phyloP scores from a whole-genome alignment of 345 rosid species.

The Eucalyptus cladocalyx region DNA sequence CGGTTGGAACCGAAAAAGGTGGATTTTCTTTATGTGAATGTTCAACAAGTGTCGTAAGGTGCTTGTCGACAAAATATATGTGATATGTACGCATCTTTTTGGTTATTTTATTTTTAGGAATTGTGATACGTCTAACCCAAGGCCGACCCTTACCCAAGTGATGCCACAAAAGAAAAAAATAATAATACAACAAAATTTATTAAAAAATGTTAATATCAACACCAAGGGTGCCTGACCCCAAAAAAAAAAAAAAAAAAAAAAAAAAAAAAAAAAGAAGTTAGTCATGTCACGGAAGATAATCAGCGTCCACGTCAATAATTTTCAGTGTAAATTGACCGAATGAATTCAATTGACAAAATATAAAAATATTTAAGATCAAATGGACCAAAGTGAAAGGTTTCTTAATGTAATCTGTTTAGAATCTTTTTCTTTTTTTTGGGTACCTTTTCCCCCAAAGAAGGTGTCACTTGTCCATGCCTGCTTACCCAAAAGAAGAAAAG shows the following conservation, averaged over 20 bases:
- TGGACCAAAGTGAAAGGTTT: not conserved
- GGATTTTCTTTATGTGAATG: not conserved
- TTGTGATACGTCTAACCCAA: not conserved
- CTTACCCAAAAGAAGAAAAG: not conserved
- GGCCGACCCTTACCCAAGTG: not conserved
- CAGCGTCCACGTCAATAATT: rapidly evolving
- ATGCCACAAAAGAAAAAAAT: not conserved
- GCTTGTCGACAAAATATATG: not conserved
- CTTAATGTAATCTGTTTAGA: too few species aligned
- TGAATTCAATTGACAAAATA: too few species aligned
- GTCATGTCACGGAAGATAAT: too few species aligned
- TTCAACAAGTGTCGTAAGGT: not conserved
- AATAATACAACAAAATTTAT: too few species aligned
- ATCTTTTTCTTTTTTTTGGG: too few species aligned
- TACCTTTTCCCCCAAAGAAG: not conserved
- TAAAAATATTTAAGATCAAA: too few species aligned
- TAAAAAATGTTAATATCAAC: not conserved
- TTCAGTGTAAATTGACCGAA: rapidly evolving
- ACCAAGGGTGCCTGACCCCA: not conserved
- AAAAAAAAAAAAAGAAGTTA: too few species aligned
- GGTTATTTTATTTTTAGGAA: not conserved
- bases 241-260: too few species aligned
- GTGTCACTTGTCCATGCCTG: not conserved
- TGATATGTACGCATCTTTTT: rapidly evolving
- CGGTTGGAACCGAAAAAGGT: rapidly evolving